phyloP scores from a whole-genome alignment of 2,329 filamentous ascomycete genomes.

The Xylaria polymorpha region DNA sequence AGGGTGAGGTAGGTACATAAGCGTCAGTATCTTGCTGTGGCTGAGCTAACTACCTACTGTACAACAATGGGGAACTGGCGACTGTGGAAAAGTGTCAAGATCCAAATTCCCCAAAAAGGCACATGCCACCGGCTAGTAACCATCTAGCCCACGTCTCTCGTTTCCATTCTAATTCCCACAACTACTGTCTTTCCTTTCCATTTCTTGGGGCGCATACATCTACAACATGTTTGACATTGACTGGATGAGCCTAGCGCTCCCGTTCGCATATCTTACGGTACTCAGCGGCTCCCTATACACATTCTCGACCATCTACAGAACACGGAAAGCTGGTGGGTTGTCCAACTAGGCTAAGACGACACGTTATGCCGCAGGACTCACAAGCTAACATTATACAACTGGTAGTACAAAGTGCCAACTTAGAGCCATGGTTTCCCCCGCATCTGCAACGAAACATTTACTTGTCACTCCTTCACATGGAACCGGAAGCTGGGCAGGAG shows the following conservation, averaged over 20 bases:
- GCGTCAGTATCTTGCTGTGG: background rate
- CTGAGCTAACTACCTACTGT: constrained; percentile 3
- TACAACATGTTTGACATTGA: constrained; percentile 68
- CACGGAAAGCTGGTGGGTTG: constrained; percentile 82
- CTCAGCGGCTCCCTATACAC: constrained; percentile 89
- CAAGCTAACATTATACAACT: constrained; percentile 8
- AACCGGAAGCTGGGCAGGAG: constrained; percentile 69
- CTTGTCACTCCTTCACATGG: constrained; percentile 87
- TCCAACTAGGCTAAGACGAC: constrained; percentile 17
- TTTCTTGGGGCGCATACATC: constrained; percentile 6
- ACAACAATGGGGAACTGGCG: constrained; percentile 21
- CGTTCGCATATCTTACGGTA: constrained; percentile 88
- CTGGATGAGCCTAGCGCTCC: constrained; percentile 87
- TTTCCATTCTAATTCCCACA: constrained; percentile 18
- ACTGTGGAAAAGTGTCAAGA: constrained; percentile 50
- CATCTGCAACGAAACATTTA: constrained; percentile 96
- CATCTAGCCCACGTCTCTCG: constrained; percentile 27
- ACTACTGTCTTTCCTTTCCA: constrained; percentile 24
- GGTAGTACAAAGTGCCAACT: constrained; percentile 79
- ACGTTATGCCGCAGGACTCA: background rate
- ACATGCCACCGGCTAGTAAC: constrained; percentile 18
- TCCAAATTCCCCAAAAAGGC: constrained; percentile 39
- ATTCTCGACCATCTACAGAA: constrained; percentile 93
- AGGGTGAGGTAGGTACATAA: background rate
- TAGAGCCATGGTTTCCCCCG: constrained; percentile 93